Evolutionary conservation across 2,329 filamentous ascomycete species (phyloP), one percentile per base, ranked within the genome.

Genomic region (Mycogone perniciosa): DNA sequence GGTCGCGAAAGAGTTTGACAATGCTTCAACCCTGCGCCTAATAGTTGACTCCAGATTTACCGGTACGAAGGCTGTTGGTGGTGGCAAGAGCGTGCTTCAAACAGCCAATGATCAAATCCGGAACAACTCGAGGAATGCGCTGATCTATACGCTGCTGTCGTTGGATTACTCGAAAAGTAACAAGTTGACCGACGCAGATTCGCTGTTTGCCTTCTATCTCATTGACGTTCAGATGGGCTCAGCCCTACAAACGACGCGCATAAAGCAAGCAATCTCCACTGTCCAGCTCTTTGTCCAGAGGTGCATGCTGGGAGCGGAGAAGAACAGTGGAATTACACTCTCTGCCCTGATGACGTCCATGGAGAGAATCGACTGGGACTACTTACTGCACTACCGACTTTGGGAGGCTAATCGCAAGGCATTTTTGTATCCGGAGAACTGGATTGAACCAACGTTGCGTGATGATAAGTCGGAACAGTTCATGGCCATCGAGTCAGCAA

Each of bases 221-320:
- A 50, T 58, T 4, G 56, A 58, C 26, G 48, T 52, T 0, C 40
- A 54, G 27, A 56, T 56, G 56, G 47, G 50, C 1, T 30, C 56
- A 1, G 5, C n/a, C 4, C n/a, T 55, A 13, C 26, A 55, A 30
- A 58, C 54, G 6, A 51, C 56, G 2, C 44, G 56, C 6, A 54
- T 53, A 6, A 54, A 54, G 31, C 52, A 56, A 27, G 56, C 52
- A 20, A 56, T 55, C n/a, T 48, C 48, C 5, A 48, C 49, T 4
- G 44, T 56, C 4, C 56, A 58, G 31, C 31, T 58, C 4, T 58
- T 51, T 38, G 51, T 54, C 11, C 56, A 55, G 44, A 35, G 56
- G 5, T 55, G 52, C 33, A 33, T 58, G 9, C 44, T 56, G 3
- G 54, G 50, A 1, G 13, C 50, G 9, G 55, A 57, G 10, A 33